phyloP scores from a whole-genome alignment of 805 yeast genomes.

The Tetrapisispora namnaoensis region DNA sequence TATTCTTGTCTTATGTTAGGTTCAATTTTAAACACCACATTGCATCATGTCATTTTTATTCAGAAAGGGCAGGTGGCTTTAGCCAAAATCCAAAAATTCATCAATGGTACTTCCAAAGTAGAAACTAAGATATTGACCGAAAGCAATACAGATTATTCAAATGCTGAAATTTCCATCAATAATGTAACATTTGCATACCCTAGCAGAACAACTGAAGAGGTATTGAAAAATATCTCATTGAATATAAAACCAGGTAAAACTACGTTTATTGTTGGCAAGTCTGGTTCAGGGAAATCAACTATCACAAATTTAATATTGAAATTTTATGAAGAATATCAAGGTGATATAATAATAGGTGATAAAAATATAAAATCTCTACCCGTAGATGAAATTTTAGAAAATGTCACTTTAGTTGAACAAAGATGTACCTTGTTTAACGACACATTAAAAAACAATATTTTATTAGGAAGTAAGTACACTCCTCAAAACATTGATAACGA shows the following conservation, averaged over 20 bases:
- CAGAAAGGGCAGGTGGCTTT: constrained; percentile 70
- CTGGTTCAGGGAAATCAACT: constrained; percentile 94
- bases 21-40: constrained; percentile 42
- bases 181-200: constrained; percentile 59
- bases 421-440: constrained; percentile 55
- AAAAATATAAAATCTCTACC: constrained; percentile 35
- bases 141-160: background rate
- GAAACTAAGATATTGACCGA: background rate
- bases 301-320: constrained; percentile 51
- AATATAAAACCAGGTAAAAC: constrained; percentile 36
- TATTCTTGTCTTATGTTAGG: constrained; percentile 73
- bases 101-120: constrained; percentile 15
- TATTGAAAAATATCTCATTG: constrained; percentile 40
- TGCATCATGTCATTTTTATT: constrained; percentile 49
- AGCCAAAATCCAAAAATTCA: constrained; percentile 35
- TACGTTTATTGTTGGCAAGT: constrained; percentile 69
- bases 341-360: constrained; percentile 52
- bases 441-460: constrained; percentile 52
- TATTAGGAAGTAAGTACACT: constrained; percentile 34
- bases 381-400: constrained; percentile 44
- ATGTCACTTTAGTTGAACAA: constrained; percentile 70
- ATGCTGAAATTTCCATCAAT: constrained; percentile 35
- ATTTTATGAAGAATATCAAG: constrained; percentile 44
- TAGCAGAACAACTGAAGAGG: constrained; percentile 38
- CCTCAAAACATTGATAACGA: constrained; percentile 13